Conservation (phyloP, 257 asterid genomes). For the Nicotiana attenuata region DNA sequence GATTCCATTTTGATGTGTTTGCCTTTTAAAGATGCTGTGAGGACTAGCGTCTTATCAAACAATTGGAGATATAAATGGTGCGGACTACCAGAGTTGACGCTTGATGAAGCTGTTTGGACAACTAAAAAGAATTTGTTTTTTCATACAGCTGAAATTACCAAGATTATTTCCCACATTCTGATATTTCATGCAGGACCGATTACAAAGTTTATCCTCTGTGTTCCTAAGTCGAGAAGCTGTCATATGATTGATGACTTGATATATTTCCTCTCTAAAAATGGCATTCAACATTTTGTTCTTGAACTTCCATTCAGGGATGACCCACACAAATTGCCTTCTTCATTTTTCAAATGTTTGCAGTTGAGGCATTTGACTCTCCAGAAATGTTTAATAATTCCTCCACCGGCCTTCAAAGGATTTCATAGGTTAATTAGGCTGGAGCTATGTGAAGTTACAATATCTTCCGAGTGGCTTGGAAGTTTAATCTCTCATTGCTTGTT, state of each 20-base stretch:
- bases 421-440: neutral
- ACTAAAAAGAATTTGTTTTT: neutral
- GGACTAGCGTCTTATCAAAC: neutral
- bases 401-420: neutral
- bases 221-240: neutral
- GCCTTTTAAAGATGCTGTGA: neutral
- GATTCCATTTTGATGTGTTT: neutral
- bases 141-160: neutral
- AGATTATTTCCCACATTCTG: neutral
- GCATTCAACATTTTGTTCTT: neutral
- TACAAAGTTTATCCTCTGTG: neutral
- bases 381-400: neutral
- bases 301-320: neutral
- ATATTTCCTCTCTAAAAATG: neutral
- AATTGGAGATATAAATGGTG: conserved; percentile 8
- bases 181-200: neutral
- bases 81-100: conserved; percentile 1
- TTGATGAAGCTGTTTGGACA: neutral
- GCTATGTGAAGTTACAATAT: conserved; percentile 6
- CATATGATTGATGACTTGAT: neutral
- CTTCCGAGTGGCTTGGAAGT: neutral
- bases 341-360: neutral
- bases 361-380: conserved; percentile 5
- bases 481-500: conserved; percentile 3
- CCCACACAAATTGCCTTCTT: neutral